These are phyloP conservation scores for Camellia oleifera DNA, from an alignment of 179 eudicot genomes.

Conservation along the genomic window DNA sequence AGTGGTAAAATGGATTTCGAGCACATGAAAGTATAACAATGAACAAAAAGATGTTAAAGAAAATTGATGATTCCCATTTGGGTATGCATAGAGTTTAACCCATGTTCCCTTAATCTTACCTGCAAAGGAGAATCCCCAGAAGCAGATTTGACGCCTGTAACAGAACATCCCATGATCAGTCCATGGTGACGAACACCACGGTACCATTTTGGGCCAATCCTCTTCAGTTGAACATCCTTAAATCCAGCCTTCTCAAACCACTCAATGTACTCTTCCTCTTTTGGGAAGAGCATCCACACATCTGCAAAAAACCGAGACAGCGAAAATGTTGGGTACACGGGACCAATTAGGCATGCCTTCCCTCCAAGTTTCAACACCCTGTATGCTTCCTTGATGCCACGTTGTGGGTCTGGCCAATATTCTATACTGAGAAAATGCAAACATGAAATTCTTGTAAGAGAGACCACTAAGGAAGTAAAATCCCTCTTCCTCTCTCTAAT, in stretches of 20 bases:
- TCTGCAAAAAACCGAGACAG: slow-evolving; percentile 87
- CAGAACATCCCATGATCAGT: slow-evolving; percentile 91
- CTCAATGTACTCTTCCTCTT: slow-evolving; percentile 88
- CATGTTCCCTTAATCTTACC: slow-evolving; percentile 30
- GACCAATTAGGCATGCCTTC: slow-evolving; percentile 87
- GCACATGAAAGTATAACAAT: too few relatives aligned
- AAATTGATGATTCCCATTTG: too few relatives aligned
- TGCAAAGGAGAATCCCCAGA: slow-evolving; percentile 90
- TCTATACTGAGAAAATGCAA: slow-evolving; percentile 61
- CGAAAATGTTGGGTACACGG: slow-evolving; percentile 84
- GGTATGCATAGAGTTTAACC: not conserved
- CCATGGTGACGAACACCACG: slow-evolving; percentile 94
- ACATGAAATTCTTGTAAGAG: not conserved
- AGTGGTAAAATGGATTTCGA: too few relatives aligned
- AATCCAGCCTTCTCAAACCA: slow-evolving; percentile 90
- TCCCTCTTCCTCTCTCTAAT: not conserved
- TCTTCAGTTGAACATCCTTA: slow-evolving; percentile 69
- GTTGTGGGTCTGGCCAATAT: slow-evolving; percentile 97
- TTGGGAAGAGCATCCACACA: slow-evolving; percentile 95
- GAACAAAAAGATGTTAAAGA: too few relatives aligned
- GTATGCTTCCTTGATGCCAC: slow-evolving; percentile 94
- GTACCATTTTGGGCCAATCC: slow-evolving; percentile 89
- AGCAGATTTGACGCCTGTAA: slow-evolving; percentile 71
- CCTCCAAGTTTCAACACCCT: slow-evolving; percentile 80
- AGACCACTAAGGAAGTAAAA: not conserved